phyloP scores from a whole-genome alignment of 495 filamentous ascomycete species.

The Amorphotheca resinae region DNA sequence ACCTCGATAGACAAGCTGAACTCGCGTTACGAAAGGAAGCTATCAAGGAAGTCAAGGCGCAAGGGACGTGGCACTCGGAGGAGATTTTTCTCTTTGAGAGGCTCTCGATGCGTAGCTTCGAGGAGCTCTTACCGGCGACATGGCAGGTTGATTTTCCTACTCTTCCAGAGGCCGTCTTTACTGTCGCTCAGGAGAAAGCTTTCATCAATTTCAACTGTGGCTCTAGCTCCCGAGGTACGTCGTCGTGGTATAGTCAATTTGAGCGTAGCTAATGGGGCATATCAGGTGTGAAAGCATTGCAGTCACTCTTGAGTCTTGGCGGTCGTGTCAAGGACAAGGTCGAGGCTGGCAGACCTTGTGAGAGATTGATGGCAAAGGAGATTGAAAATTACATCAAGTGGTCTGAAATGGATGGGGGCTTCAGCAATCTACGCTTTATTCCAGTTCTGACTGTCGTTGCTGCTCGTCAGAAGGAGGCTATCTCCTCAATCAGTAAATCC shows the following conservation, averaged over 20 bases:
- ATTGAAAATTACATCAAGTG: conserved; percentile 18
- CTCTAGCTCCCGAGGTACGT: conserved; percentile 12
- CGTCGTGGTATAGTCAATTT: background rate
- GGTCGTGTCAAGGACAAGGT: conserved; percentile 12
- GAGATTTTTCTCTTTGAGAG: conserved; percentile 43
- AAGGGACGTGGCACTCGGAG: conserved; percentile 33
- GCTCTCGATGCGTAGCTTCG: conserved; percentile 44
- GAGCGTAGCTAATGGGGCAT: background rate
- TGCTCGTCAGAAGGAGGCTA: conserved; percentile 3
- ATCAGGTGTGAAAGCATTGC: conserved; percentile 15
- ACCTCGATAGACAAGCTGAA: conserved; percentile 20
- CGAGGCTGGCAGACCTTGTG: background rate
- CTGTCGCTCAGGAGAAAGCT: conserved; percentile 26
- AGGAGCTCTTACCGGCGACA: conserved; percentile 40
- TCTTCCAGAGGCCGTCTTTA: conserved; percentile 46
- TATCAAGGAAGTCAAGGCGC: conserved; percentile 11
- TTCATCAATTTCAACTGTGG: conserved; percentile 32
- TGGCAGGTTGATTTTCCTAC: conserved; percentile 52
- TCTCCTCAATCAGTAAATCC: conserved; percentile 1
- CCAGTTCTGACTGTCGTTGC: conserved; percentile 13
- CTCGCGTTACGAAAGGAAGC: conserved; percentile 9
- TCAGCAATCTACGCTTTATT: conserved; percentile 9
- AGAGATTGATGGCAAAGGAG: conserved; percentile 11
- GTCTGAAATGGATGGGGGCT: conserved; percentile 20
- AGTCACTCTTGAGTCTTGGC: conserved; percentile 12